Base-by-base conservation (phyloP, 164 flowering plant species). In the Santalum album region DNA sequence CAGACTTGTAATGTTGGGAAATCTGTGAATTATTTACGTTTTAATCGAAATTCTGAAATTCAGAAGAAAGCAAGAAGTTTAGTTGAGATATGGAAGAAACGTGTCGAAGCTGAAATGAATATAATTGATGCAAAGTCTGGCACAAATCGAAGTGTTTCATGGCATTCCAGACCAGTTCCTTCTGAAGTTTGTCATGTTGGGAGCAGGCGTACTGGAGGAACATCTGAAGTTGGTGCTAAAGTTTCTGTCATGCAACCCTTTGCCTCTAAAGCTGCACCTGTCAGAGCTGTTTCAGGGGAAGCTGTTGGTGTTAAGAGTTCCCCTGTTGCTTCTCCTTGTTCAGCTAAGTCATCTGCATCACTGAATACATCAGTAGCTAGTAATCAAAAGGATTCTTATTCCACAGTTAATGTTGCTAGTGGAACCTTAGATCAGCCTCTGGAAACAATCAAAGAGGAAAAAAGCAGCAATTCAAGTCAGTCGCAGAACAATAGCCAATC, bases 1-100 rank as follows among this genome's bases (percentile, higher is more conserved):
- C 89, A 83, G 60, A 77, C 57, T 67, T 84, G 89, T 75, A 75
- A 84, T 51, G 71, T 91, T 64, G 98, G 98, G n/a, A 86, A 77
- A 67, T 88, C 95, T 64, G 98, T 91, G 46, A 11, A 43, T 43
- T 36, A 56, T 29, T 71, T 81, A 57, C 74, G 86, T 17, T 58
- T 59, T 54, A 79, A 81, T 66, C 78, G 72, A 47, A 78, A 81
- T 57, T 54, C 68, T 25, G 86, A 81, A 53, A 79, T 81, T 52
- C 87, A 81, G 72, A 79, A 67, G 65, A 81, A 81, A 54, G 83
- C 87, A 20, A 66, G 80, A 55, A 72, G 51, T 14, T 25, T 49
- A 23, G 51, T 49, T 11, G 51, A 49, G 27, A 49, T 27, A 14
- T 49, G 51, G 51, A 49, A 49, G 51, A 49, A 49, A 49, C 51